A percentile compares a stretch with the other conserved stretches of the same genome.
Conservation (phyloP, 208 protist species). For the Crithidia bombi region DNA sequence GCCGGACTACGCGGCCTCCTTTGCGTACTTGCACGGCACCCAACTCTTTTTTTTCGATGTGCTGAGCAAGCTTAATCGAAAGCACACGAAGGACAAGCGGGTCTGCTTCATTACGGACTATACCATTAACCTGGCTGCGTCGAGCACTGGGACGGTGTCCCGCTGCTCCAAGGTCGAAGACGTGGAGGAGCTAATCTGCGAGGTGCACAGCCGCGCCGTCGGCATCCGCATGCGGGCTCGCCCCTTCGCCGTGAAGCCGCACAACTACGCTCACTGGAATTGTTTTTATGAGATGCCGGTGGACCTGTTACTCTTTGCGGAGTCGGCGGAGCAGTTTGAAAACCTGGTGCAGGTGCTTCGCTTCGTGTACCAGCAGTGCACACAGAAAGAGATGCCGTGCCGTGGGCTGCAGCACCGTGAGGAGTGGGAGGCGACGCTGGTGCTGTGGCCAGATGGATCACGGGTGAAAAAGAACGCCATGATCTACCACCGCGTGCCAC, state of each 20-base stretch:
- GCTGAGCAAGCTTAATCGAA: conserved; percentile 28
- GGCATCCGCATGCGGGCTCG: conserved; percentile 41
- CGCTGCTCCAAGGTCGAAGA: conserved; percentile 51
- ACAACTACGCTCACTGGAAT: conserved; percentile 3
- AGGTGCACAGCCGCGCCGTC: conserved; percentile 16
- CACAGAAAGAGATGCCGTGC: conserved; percentile 17
- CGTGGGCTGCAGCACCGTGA: conserved; percentile 19
- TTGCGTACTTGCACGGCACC: conserved; percentile 29
- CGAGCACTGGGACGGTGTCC: conserved; percentile 21
- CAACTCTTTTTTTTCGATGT: conserved; percentile 39
- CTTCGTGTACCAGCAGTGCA: conserved; percentile 23
- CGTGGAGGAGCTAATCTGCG: conserved; percentile 34
- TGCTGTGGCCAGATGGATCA: conserved; percentile 41
- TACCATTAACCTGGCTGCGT: conserved; percentile 37
- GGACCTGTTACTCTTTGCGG: conserved; percentile 36
- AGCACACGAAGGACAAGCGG: conserved; percentile 19
- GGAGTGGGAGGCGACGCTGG: conserved; percentile 27
- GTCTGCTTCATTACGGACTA: conserved; percentile 51
- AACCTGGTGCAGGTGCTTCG: conserved; percentile 22
- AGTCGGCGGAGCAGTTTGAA: conserved; percentile 5
- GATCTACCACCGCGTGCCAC: conserved; percentile 18
- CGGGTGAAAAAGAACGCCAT: conserved; percentile 40
- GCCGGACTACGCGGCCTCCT: not conserved
- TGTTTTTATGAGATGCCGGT: conserved; percentile 56
- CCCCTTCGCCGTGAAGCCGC: conserved; percentile 28